phyloP scores from a whole-genome alignment of 2,329 filamentous ascomycete species.

The Orbilia quercus region DNA sequence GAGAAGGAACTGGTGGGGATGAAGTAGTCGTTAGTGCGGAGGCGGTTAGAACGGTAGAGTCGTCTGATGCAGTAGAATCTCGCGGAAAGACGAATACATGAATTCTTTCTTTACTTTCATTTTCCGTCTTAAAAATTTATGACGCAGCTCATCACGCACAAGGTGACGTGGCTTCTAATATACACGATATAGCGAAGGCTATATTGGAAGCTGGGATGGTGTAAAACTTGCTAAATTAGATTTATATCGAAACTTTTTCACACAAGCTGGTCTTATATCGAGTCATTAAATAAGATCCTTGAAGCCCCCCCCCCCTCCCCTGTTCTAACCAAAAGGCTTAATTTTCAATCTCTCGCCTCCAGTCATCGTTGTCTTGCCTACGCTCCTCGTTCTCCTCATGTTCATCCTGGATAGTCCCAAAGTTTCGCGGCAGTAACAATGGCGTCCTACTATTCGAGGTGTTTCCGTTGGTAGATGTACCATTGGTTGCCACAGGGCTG shows the following conservation, averaged over 20 bases:
- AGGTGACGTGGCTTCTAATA: too few relatives aligned
- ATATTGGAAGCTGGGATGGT: too few relatives aligned
- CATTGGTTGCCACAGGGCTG: background rate
- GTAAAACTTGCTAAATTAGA: too few relatives aligned
- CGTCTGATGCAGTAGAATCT: slow-evolving; percentile 17
- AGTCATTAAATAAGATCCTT: too few relatives aligned
- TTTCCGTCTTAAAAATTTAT: too few relatives aligned
- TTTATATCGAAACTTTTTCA: too few relatives aligned
- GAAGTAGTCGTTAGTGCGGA: slow-evolving; percentile 35
- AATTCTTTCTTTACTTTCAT: background rate
- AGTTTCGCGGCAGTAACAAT: background rate
- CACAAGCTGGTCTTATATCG: too few relatives aligned
- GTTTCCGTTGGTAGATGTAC: background rate
- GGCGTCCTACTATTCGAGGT: background rate
- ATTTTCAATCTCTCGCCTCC: background rate
- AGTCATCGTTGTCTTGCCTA: background rate
- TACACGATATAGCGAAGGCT: too few relatives aligned
- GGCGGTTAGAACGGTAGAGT: slow-evolving; percentile 34
- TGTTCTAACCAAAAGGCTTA: background rate
- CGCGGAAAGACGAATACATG: background rate
- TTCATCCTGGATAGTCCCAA: background rate
- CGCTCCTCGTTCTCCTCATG: too few relatives aligned
- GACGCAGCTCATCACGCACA: too few relatives aligned
- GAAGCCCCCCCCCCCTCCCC: too few relatives aligned
- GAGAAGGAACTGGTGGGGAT: slow-evolving; percentile 30